Percentiles rank a stretch among this genome's conserved stretches.
Conservation (phyloP, 2,329 filamentous ascomycete genomes). For the Aureobasidium subglaciale region DNA sequence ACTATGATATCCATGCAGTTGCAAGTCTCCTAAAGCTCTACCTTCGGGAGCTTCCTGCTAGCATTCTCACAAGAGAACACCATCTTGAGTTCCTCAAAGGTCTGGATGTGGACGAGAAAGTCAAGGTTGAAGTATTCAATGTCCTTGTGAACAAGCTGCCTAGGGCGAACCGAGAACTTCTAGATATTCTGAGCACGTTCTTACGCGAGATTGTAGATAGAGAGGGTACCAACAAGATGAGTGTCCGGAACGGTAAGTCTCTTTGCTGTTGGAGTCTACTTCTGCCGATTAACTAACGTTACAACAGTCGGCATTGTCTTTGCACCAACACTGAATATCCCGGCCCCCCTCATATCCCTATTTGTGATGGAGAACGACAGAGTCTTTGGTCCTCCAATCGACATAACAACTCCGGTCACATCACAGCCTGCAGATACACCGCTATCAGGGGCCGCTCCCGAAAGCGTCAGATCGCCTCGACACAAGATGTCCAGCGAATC, state of each 20-base stretch:
- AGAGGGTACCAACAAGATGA: constrained; percentile 92
- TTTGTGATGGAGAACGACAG: constrained; percentile 84
- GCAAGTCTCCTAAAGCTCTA: constrained; percentile 92
- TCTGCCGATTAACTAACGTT: constrained; percentile 18
- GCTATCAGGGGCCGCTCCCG: constrained; percentile 33
- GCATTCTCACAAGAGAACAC: constrained; percentile 82
- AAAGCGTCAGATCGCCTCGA: constrained; percentile 57
- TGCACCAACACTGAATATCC: constrained; percentile 92
- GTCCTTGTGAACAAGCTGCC: constrained; percentile 75
- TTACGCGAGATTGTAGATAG: constrained; percentile 90
- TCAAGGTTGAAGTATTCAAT: constrained; percentile 71
- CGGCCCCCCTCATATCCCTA: constrained; percentile 85
- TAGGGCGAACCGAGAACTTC: constrained; percentile 67
- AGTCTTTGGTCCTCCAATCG: constrained; percentile 70
- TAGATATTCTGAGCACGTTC: constrained; percentile 81
- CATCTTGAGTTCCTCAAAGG: constrained; percentile 75
- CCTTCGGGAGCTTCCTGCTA: constrained; percentile 81
- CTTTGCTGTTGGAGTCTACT: neutral
- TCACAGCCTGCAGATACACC: constrained; percentile 12
- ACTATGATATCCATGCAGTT: constrained; percentile 93
- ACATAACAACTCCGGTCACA: constrained; percentile 32
- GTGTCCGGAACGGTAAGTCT: constrained; percentile 64
- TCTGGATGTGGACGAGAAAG: constrained; percentile 63
- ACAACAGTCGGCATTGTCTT: constrained; percentile 82
- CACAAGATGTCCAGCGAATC: constrained; percentile 60